A percentile compares a stretch with the other conserved stretches of the same genome.
Conservation (phyloP, 345 rosid genomes). For the Citropsis articulata region DNA sequence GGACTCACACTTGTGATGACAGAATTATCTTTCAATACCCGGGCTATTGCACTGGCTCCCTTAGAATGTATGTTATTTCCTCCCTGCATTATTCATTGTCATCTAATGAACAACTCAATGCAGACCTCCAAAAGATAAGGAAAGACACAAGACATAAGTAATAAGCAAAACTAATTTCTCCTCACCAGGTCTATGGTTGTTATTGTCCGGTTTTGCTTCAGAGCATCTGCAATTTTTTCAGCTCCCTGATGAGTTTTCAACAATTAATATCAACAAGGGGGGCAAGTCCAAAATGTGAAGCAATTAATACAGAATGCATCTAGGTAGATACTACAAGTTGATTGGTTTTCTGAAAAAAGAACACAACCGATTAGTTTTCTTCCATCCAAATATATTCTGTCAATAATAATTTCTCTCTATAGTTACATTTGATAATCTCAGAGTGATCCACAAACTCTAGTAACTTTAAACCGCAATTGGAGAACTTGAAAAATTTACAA, state of each 20-base stretch:
- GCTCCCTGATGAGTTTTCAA: constrained; percentile 64
- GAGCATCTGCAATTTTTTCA: constrained; percentile 75
- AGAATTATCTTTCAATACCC: constrained; percentile 71
- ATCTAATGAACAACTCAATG: constrained; percentile 3
- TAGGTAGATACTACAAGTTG: neutral
- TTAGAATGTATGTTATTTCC: constrained; percentile 86
- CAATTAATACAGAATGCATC: neutral
- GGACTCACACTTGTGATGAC: constrained; percentile 65
- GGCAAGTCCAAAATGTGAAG: constrained; percentile 7
- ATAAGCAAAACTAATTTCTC: constrained; percentile 12
- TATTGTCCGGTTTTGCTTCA: constrained; percentile 74
- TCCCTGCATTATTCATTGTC: constrained; percentile 46
- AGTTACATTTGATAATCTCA: neutral
- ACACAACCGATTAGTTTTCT: neutral
- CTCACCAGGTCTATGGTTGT: constrained; percentile 84
- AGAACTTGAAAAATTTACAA: neutral
- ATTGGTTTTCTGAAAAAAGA: neutral
- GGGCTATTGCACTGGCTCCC: constrained; percentile 74
- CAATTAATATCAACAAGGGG: constrained; percentile 7
- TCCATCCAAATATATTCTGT: neutral
- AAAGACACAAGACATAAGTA: neutral
- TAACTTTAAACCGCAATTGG: neutral
- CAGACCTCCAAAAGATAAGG: neutral
- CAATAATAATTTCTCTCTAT: neutral
- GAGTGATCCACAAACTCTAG: neutral